A percentile compares a stretch with the other conserved stretches of the same genome.
Evolutionary conservation across 495 filamentous ascomycete genomes (phyloP).

Genomic region (Trichocladium antarcticum): DNA sequence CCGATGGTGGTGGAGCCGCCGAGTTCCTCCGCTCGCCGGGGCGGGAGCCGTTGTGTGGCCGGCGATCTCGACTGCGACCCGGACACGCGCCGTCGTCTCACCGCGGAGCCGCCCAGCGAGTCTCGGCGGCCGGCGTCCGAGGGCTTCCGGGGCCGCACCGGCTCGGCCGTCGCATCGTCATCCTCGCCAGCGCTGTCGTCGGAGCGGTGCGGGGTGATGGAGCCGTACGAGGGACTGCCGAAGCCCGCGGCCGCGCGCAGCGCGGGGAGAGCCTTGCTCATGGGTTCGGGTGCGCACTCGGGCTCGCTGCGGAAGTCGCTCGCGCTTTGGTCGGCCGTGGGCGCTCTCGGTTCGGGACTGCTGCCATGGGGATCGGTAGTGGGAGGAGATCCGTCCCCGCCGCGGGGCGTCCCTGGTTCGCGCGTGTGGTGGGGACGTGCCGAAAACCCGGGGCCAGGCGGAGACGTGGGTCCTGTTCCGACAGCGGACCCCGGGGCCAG

Average conservation of each 20-base stretch:
- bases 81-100: conserved; percentile 13
- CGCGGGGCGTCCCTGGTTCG: not conserved
- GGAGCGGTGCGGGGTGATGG: conserved; percentile 31
- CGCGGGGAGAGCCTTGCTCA: conserved; percentile 46
- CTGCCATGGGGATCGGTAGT: conserved; percentile 19
- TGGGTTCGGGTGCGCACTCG: conserved; percentile 20
- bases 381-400: not conserved
- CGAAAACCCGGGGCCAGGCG: conserved; percentile 6
- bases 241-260: conserved; percentile 50
- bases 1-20: conserved; percentile 32
- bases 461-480: conserved; percentile 6
- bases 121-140: not conserved
- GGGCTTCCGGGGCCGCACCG: conserved; percentile 12
- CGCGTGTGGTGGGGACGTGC: not conserved
- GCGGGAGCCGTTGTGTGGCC: conserved; percentile 3
- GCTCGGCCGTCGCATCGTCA: conserved; percentile 18
- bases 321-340: conserved; percentile 8
- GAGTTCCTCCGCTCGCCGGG: conserved; percentile 32
- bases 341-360: conserved; percentile 5
- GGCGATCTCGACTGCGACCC: conserved; percentile 11
- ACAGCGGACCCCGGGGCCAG: conserved; percentile 6
- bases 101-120: not conserved
- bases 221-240: conserved; percentile 48
- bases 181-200: conserved; percentile 8
- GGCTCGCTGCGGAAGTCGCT: conserved; percentile 9